These are phyloP conservation scores for Pseudohalonectria lignicola DNA, from an alignment of 2,329 filamentous ascomycete genomes.

Conservation along the genomic window DNA sequence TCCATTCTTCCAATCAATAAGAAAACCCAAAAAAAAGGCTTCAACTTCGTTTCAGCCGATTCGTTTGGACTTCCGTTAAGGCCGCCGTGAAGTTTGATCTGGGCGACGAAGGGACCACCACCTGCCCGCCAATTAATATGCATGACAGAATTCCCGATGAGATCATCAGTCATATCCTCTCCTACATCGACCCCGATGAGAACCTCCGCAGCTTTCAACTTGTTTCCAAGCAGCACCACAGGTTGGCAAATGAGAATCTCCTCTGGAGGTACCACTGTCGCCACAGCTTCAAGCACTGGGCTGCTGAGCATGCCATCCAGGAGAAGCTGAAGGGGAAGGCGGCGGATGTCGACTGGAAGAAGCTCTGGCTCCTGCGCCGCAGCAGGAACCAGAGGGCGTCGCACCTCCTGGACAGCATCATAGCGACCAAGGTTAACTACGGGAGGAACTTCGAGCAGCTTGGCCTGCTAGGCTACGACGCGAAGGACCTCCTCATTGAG, in stretches of 20 bases:
- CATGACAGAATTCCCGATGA: constrained; percentile 57
- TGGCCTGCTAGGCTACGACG: constrained; percentile 68
- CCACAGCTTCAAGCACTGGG: constrained; percentile 64
- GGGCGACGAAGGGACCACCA: too few relatives aligned
- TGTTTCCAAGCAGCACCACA: constrained; percentile 52
- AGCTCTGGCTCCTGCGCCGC: constrained; percentile 47
- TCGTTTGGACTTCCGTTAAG: too few relatives aligned
- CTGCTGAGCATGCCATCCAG: constrained; percentile 47
- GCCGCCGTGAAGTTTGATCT: too few relatives aligned
- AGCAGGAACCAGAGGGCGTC: constrained; percentile 39
- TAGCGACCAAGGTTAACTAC: constrained; percentile 60
- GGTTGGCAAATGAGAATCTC: constrained; percentile 57
- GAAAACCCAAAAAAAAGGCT: too few relatives aligned
- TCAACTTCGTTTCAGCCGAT: too few relatives aligned
- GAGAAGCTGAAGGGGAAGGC: constrained; percentile 42
- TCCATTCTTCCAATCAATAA: too few relatives aligned
- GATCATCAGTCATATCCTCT: constrained; percentile 69
- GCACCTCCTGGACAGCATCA: constrained; percentile 52
- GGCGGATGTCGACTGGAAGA: constrained; percentile 62
- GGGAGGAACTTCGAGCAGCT: constrained; percentile 61
- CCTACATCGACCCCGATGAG: constrained; percentile 46
- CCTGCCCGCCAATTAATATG: not conserved
- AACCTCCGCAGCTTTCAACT: constrained; percentile 34
- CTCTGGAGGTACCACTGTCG: constrained; percentile 74
- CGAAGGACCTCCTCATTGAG: constrained; percentile 69